phyloP scores from a whole-genome alignment of 306 rosid species.

The Castanea crenata region DNA sequence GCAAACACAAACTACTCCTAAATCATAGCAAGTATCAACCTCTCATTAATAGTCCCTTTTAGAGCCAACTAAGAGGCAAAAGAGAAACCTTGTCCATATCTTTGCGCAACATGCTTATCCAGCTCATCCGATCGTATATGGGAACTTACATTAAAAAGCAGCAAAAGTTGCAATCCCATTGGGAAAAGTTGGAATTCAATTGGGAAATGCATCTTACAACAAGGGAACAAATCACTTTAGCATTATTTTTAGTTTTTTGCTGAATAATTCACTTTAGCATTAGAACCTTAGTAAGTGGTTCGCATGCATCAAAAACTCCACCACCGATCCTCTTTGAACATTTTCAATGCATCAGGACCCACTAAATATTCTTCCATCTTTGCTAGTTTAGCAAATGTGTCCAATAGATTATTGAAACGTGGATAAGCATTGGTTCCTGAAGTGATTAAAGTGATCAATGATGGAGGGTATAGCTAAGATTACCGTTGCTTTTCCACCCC shows the following conservation, averaged over 20 bases:
- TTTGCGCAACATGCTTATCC: background rate
- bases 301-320: background rate
- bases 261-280: background rate
- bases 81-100: background rate
- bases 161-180: background rate
- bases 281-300: background rate
- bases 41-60: background rate
- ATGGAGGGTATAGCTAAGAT: background rate
- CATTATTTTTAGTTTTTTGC: too few relatives aligned
- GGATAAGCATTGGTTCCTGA: background rate
- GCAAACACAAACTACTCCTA: too few relatives aligned
- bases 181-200: background rate
- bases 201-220: background rate
- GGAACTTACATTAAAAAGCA: background rate
- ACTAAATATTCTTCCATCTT: background rate
- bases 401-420: background rate
- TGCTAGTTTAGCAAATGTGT: background rate
- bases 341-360: background rate
- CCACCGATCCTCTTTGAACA: background rate
- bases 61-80: background rate
- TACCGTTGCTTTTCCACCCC: background rate
- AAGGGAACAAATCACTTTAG: slow-evolving; percentile 1
- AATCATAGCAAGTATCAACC: too few relatives aligned
- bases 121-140: background rate
- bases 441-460: background rate